Base-by-base conservation (phyloP, 768 basidiomycete species). In the Suillus ampliporus region DNA sequence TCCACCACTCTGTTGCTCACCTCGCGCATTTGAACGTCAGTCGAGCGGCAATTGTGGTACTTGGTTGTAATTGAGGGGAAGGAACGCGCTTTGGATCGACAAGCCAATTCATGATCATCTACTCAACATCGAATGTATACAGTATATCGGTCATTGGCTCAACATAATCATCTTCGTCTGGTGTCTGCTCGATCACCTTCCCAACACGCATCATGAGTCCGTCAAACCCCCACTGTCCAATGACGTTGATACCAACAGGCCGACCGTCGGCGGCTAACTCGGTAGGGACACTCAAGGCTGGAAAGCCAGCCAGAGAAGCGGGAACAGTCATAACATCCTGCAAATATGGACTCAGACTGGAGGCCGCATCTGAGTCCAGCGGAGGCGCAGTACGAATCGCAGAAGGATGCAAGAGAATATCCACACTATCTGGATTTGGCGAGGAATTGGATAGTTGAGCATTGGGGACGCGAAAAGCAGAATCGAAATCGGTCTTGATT, bases 321-420 rank as follows among this genome's bases (percentile, higher is more conserved):
- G 95, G 95, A 0, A 96, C 93, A 0, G 95, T 97, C 64, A 99
- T 78, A 7, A 97, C 86, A 65, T 99, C 96, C 70, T 99, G 96
- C 10, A 92, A 84, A 71, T 99, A 99, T 37, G 86, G 80, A 47
- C 83, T 81, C 54, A 89, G 68, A 21, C 72, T 70, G n/a, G 67
- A 63, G 28, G 48, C 23, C 1, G 64, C 48, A 5, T 52, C 64
- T 14, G 69, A 59, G 17, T 65, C 67, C 0, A 96, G 78, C 2
- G 58, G 76, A 0, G 95, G 95, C 0, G 97, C 97, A 0, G 89
- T 89, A n/a, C 86, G 83, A 43, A 97, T 94, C 1, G 94, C 89
- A 0, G 94, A 92, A 0, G 93, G 94, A 69, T 97, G 95, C 2
- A 99, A 68, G 26, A 99, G 76, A 13, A 97, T 78, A 68, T 99